Conservation (phyloP, 805 yeast species). For the Hanseniaspora guilliermondii region DNA sequence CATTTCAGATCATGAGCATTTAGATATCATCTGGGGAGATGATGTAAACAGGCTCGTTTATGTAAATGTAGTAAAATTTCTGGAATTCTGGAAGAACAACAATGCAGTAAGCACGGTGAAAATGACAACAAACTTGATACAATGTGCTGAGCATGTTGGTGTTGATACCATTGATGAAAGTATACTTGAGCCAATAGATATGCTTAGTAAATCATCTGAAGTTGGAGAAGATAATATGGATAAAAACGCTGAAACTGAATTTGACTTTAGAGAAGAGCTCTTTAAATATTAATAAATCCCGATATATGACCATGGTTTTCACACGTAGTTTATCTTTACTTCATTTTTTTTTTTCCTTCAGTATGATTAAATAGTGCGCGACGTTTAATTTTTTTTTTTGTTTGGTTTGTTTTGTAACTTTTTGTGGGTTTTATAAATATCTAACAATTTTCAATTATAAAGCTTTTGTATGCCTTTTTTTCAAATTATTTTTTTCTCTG, state of each 20-base stretch:
- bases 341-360: not conserved
- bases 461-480: no score
- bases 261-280: conserved; percentile 4
- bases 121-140: not conserved
- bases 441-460: no score
- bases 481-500: no score
- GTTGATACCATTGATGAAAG: not conserved
- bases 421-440: not conserved
- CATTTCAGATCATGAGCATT: conserved; percentile 66
- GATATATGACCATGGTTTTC: not conserved
- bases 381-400: not conserved
- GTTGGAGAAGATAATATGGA: no score
- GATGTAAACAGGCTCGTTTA: conserved; percentile 42
- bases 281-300: not conserved
- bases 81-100: conserved; percentile 23
- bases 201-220: not conserved
- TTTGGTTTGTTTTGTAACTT: no score
- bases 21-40: conserved; percentile 82
- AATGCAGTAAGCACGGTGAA: conserved; percentile 4
- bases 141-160: not conserved
- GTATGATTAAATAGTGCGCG: not conserved
- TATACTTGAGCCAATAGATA: not conserved
- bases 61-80: conserved; percentile 30
- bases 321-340: not conserved
- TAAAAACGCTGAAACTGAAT: not conserved